phyloP scores from a whole-genome alignment of 1,284 basidiomycete species.

The Ganoderma sp. region DNA sequence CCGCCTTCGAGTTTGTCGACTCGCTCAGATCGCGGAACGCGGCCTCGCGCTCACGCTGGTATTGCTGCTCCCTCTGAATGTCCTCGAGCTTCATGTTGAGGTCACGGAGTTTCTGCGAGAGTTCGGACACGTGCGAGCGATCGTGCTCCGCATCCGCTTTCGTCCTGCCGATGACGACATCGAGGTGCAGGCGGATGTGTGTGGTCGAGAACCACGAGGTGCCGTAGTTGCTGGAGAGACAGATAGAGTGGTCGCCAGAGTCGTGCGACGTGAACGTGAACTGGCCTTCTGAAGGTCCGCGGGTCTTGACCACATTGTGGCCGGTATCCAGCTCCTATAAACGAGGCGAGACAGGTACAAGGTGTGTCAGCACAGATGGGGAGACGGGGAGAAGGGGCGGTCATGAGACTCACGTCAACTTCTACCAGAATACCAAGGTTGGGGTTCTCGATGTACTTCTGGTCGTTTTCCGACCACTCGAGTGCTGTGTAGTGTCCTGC shows the following conservation, averaged over 20 bases:
- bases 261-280: slow-evolving; percentile 99
- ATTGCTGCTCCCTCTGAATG: slow-evolving; percentile 95
- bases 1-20: slow-evolving; percentile 84
- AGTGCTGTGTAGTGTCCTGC: slow-evolving; percentile 92
- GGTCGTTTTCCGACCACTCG: slow-evolving; percentile 83
- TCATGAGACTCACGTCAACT: slow-evolving; percentile 71
- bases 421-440: slow-evolving; percentile 89
- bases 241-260: slow-evolving; percentile 96
- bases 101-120: slow-evolving; percentile 87
- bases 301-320: slow-evolving; percentile 84
- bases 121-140: slow-evolving; percentile 84
- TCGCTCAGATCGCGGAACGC: slow-evolving; percentile 92
- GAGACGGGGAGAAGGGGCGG: background rate
- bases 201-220: slow-evolving; percentile 81
- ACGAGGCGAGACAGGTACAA: slow-evolving; percentile 4
- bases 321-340: slow-evolving; percentile 78
- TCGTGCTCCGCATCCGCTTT: slow-evolving; percentile 85
- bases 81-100: slow-evolving; percentile 93
- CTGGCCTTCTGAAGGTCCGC: slow-evolving; percentile 86
- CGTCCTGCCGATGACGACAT: slow-evolving; percentile 90
- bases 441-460: slow-evolving; percentile 76
- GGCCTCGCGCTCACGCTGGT: slow-evolving; percentile 95
- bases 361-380: slow-evolving; percentile 21
- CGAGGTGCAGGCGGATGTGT: slow-evolving; percentile 94
- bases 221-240: slow-evolving; percentile 85